Evolutionary conservation across 2,329 filamentous ascomycete species (phyloP), one percentile per base, ranked within the genome.

Genomic region (Aspergillus sergii): DNA sequence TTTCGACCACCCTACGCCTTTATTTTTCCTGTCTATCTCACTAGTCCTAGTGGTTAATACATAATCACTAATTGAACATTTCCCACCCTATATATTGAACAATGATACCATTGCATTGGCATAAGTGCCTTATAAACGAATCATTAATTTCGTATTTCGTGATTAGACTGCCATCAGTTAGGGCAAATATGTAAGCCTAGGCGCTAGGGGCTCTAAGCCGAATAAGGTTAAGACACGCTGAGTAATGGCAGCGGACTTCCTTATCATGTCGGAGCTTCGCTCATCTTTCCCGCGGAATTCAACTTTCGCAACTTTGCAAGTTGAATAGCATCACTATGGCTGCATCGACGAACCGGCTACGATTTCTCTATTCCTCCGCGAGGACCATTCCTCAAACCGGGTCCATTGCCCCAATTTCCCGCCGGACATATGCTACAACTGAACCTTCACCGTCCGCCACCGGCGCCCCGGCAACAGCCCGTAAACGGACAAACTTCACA

Each of bases 401-500:
- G 10, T 46, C 64, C 34, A 30, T 68, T 61, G 46, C 67, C 39
- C 57, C 69, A 14, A 62, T 71, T 60, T 62, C 62, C 58, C 55
- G 65, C 63, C 76, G 78, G 61, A 67, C 68, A 63, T 80, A 80
- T 61, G 78, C 78, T 41, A 80, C 78, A n/a, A 77, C 77, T 23
- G 74, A 74, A 61, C 68, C 72, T 48, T 72, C 75, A 11, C 55
- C 68, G 34, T 76, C 75, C 66, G 75, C 75, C 61, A 75, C 69
- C 48, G 70, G 71, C 64, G 72, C 71, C 64, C 67, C 71, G 10
- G 90, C 80, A 71, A 91, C 89, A 9, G 77, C 79, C 59, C 84
- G 83, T 68, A 90, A 78, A 62, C 79, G 77, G 34, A 89, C 86
- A 16, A 77, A 79, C 3, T 90, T 91, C 76, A 81, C 79, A 65